These are phyloP conservation scores for Ceratobasidium sp. DNA, from an alignment of 1,284 basidiomycete genomes.

Conservation along the genomic window DNA sequence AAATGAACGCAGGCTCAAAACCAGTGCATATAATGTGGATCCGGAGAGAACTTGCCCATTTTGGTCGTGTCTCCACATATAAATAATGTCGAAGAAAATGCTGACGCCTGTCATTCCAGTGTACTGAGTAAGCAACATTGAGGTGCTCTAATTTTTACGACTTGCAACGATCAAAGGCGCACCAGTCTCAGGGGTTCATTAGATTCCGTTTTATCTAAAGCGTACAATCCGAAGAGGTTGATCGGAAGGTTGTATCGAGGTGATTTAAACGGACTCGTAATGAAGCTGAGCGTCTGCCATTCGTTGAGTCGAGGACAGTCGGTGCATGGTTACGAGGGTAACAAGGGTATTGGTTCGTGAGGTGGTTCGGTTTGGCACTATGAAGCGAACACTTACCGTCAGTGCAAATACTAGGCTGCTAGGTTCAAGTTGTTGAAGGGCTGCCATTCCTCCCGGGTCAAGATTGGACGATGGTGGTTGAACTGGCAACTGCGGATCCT, in stretches of 20 bases:
- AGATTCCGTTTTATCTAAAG: constrained; percentile 75
- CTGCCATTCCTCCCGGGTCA: constrained; percentile 8
- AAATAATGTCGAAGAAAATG: constrained; percentile 76
- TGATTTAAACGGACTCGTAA: constrained; percentile 69
- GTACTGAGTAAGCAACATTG: constrained; percentile 65
- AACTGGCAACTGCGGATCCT: neutral
- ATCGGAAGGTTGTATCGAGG: constrained; percentile 81
- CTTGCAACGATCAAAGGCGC: constrained; percentile 50
- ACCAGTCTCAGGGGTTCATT: constrained; percentile 75
- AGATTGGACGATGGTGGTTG: constrained; percentile 4
- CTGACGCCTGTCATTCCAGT: constrained; percentile 73
- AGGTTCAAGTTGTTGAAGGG: constrained; percentile 39
- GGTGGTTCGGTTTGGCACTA: neutral
- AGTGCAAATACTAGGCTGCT: constrained; percentile 32
- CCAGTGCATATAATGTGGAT: constrained; percentile 22
- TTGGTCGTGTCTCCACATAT: constrained; percentile 67
- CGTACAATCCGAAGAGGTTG: constrained; percentile 80
- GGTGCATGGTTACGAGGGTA: neutral
- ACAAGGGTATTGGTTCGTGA: neutral
- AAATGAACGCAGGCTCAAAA: constrained; percentile 39
- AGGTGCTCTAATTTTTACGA: neutral
- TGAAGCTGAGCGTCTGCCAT: constrained; percentile 69
- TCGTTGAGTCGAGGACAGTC: neutral
- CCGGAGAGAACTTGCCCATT: constrained; percentile 48
- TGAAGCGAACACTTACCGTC: constrained; percentile 23